Percentiles rank a stretch among this genome's conserved stretches.
These are phyloP conservation scores for Berkeleyomyces rouxiae DNA, from an alignment of 2,329 filamentous ascomycete species.

Conservation along the genomic window DNA sequence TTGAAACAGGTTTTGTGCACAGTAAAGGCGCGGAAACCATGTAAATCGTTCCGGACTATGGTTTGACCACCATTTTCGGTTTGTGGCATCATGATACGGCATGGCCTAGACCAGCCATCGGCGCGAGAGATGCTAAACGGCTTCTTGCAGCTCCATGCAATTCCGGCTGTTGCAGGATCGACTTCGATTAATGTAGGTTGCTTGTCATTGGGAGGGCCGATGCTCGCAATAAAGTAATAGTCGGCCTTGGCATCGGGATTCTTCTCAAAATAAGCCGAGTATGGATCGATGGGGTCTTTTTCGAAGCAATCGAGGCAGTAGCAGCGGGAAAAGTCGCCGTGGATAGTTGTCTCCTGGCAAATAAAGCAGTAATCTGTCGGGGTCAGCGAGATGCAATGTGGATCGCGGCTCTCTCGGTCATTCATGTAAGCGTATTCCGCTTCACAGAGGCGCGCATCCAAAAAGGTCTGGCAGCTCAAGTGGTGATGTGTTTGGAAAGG, in stretches of 20 bases:
- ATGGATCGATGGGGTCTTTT: neutral
- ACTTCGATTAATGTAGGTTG: neutral
- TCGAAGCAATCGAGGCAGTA: neutral
- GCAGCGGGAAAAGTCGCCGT: neutral
- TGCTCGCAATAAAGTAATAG: neutral
- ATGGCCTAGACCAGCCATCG: neutral
- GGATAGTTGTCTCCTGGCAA: neutral
- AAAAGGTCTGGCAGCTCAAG: neutral
- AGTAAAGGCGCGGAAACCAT: neutral
- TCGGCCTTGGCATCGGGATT: neutral
- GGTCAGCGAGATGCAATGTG: neutral
- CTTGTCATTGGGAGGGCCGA: neutral
- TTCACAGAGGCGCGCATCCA: neutral
- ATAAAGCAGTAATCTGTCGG: neutral
- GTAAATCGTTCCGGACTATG: neutral
- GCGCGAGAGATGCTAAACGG: neutral
- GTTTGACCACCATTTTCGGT: neutral
- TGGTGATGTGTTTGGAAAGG: neutral
- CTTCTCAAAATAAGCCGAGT: neutral
- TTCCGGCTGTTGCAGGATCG: neutral
- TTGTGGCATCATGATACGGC: neutral
- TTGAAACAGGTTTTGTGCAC: constrained; percentile 2
- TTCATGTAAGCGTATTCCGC: neutral
- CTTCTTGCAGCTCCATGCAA: neutral
- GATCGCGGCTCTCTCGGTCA: neutral